Percentiles rank a stretch among this genome's conserved stretches.
These are phyloP conservation scores for Trichosporon faecale DNA, from an alignment of 1,284 basidiomycete genomes.

Conservation along the genomic window DNA sequence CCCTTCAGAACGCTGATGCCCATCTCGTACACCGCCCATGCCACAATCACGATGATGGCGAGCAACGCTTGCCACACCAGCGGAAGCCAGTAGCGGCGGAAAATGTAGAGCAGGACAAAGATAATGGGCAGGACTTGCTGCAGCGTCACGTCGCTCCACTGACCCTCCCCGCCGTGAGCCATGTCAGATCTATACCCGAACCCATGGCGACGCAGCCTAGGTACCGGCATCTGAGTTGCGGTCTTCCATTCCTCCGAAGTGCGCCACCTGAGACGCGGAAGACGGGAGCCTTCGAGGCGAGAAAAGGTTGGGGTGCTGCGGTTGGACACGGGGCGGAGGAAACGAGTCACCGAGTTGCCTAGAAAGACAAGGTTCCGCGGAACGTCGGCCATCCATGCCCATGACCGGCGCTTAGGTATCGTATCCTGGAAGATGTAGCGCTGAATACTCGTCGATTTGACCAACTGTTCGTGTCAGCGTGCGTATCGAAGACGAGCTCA, in stretches of 20 bases:
- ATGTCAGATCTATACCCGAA: not conserved
- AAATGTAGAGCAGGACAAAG: not conserved
- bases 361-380: not conserved
- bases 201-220: not conserved
- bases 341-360: not conserved
- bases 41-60: not conserved
- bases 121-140: not conserved
- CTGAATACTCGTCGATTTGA: not conserved
- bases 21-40: not conserved
- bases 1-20: not conserved
- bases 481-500: not conserved
- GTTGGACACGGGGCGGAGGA: not conserved
- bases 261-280: not conserved
- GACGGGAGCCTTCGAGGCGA: not conserved
- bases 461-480: not conserved
- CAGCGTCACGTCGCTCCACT: not conserved
- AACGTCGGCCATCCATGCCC: not conserved
- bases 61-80: not conserved
- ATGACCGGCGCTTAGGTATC: not conserved
- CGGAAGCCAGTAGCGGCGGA: constrained; percentile 1
- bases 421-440: not conserved
- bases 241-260: not conserved
- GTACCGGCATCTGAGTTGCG: not conserved
- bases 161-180: not conserved
- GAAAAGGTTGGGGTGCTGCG: not conserved